phyloP scores from a whole-genome alignment of 345 rosid genomes.

The Linum tenue region DNA sequence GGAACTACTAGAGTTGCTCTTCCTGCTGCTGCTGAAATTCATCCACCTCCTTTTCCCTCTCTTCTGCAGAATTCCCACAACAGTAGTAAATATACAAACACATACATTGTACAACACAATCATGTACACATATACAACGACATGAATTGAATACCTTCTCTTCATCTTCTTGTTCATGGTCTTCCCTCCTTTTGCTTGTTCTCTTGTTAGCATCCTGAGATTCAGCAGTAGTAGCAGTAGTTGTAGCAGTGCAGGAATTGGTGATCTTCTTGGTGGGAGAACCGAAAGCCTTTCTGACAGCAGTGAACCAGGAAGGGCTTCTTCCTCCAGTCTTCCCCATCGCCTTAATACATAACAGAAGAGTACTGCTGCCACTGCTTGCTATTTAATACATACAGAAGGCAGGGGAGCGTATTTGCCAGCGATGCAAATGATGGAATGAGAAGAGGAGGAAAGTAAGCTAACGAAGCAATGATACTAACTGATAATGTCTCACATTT shows the following conservation, averaged over 20 bases:
- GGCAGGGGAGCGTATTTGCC: too few species aligned
- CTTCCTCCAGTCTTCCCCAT: slow-evolving; percentile 21
- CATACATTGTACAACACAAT: neutral
- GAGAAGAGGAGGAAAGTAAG: slow-evolving; percentile 3
- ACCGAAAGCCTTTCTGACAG: slow-evolving; percentile 21
- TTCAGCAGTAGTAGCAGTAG: too few species aligned
- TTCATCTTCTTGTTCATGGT: slow-evolving; percentile 44
- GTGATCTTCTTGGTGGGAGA: slow-evolving; percentile 9
- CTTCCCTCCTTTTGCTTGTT: slow-evolving; percentile 24
- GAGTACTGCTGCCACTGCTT: too few species aligned
- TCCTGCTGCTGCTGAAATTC: neutral
- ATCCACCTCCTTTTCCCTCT: slow-evolving; percentile 23
- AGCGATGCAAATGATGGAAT: neutral
- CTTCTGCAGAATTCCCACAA: slow-evolving; percentile 8
- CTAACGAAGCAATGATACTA: slow-evolving; percentile 13
- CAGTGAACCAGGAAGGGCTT: slow-evolving; percentile 19
- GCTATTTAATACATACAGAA: neutral
- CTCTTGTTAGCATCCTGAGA: slow-evolving; percentile 4
- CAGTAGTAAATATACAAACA: neutral
- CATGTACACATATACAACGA: too few species aligned
- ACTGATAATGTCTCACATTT: neutral
- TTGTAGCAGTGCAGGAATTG: neutral
- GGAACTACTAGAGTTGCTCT: neutral
- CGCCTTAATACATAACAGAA: neutral
- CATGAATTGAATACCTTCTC: slow-evolving; percentile 29